Base-by-base conservation (phyloP, 768 basidiomycete species). In the Pisolithus microcarpus region DNA sequence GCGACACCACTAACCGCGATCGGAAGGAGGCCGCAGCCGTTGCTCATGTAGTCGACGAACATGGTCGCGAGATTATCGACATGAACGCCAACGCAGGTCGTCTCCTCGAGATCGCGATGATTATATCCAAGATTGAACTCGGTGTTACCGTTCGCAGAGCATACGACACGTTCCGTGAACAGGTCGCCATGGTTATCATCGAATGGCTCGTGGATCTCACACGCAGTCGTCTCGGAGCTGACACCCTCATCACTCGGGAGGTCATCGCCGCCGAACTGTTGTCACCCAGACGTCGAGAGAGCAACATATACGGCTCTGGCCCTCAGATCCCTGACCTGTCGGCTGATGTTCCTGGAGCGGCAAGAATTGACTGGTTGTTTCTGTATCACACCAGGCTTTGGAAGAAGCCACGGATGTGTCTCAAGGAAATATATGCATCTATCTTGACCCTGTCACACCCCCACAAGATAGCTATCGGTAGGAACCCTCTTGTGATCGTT, bases 121-220 rank as follows among this genome's bases (percentile, higher is more conserved):
- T 79, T 48, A 82, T 97, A 53, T 72, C 82, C 6, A 86, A 91
- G 61, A 92, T 97, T 52, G 95, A 98, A 58, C 73, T 98, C 2
- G 91, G 87, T 13, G 88, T 96, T 37, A 93, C 90, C 4, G 81
- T 98, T 48, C 82, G 93, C 4, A 77, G 87, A 38, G 86, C 89
- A 6, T 83, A 85, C 60, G 91, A 95, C 60, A 88, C 87, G 0
- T 96, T 92, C 62, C 78, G 86, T 56, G 95, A 98, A 62, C 85
- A 92, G 65, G 77, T 91, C 36, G 82, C 80, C 7, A 81, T 80
- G 1, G 85, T 91, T 39, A 79, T 96, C 52, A 86, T 94, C 53
- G 87, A 91, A 65, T 88, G 87, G 89, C 71, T 92, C 38, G 69
- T 87, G 52, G 88, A 91, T 65, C 73, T 91, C 48, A 85, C 83